A percentile compares a stretch with the other conserved stretches of the same genome.
Conservation (phyloP, 1,284 basidiomycete species). For the Cutaneotrichosporon mucoides region DNA sequence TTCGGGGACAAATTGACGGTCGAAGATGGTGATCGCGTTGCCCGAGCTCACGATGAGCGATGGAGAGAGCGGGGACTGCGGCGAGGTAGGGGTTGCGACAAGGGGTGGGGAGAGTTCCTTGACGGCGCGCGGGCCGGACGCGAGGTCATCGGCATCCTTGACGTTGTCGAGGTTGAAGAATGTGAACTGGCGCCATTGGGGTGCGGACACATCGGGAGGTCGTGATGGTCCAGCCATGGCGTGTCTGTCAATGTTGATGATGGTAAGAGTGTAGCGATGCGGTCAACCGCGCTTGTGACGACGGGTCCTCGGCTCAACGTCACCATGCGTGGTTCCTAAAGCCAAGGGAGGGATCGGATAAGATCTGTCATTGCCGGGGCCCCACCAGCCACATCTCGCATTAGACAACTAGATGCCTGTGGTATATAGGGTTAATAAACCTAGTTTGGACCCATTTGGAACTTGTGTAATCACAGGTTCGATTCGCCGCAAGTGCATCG, state of each 20-base stretch:
- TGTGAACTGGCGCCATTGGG: constrained; percentile 68
- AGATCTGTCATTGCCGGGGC: no score
- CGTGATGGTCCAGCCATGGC: constrained; percentile 18
- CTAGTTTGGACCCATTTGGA: no score
- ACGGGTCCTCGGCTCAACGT: background rate
- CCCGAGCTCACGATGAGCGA: constrained; percentile 40
- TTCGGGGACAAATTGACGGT: constrained; percentile 67
- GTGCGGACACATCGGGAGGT: constrained; percentile 20
- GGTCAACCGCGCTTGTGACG: background rate
- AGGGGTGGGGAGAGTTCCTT: constrained; percentile 44
- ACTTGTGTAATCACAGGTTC: no score
- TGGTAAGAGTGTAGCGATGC: background rate
- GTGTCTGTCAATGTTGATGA: background rate
- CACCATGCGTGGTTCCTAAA: no score
- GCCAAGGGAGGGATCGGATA: no score
- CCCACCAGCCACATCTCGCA: no score
- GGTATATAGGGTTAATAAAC: no score
- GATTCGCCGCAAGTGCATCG: no score
- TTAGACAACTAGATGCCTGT: no score
- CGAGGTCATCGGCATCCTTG: constrained; percentile 73
- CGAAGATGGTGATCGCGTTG: constrained; percentile 51
- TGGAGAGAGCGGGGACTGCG: constrained; percentile 32
- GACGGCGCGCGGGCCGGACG: constrained; percentile 68
- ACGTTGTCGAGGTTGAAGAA: constrained; percentile 57
- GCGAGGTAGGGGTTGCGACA: constrained; percentile 35